Conservation (phyloP, 768 basidiomycete species). For the Psilocybe tampanensis region DNA sequence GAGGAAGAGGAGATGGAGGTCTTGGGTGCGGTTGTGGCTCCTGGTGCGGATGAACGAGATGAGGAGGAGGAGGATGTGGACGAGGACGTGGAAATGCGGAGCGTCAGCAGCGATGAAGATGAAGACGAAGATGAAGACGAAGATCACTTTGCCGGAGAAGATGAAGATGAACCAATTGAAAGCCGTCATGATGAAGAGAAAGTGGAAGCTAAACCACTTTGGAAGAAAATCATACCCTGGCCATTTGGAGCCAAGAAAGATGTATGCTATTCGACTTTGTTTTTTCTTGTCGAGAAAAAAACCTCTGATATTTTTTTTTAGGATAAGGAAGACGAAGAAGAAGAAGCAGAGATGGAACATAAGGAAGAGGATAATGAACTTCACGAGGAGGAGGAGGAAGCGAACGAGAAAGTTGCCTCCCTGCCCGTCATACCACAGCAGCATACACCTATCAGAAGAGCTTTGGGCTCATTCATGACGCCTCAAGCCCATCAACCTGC, state of each 20-base stretch:
- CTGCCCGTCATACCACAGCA: constrained; percentile 17
- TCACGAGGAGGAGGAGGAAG: constrained; percentile 20
- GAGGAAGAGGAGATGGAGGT: constrained; percentile 57
- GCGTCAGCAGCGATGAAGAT: constrained; percentile 8
- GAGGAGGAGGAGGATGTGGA: constrained; percentile 25
- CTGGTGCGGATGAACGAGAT: constrained; percentile 29
- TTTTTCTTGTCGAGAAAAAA: neutral
- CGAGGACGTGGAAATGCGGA: constrained; percentile 17
- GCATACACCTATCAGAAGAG: constrained; percentile 32
- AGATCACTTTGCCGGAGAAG: too few relatives aligned
- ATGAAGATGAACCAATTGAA: constrained; percentile 22
- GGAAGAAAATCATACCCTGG: constrained; percentile 46
- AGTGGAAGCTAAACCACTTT: constrained; percentile 33
- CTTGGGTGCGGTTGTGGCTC: constrained; percentile 39
- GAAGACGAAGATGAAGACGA: constrained; percentile 15
- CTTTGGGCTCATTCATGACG: constrained; percentile 55
- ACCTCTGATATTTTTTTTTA: neutral
- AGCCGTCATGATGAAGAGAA: constrained; percentile 21
- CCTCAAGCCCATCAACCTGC: constrained; percentile 43
- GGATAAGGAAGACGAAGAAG: constrained; percentile 16
- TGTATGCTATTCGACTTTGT: constrained; percentile 17
- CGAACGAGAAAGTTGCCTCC: constrained; percentile 18
- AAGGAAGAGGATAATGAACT: constrained; percentile 26
- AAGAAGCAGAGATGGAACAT: neutral
- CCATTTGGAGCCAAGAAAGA: constrained; percentile 36